Evolutionary conservation across 2,329 filamentous ascomycete genomes (phyloP), one percentile per base, ranked within the genome.

Genomic region (Macrophomina tecta): DNA sequence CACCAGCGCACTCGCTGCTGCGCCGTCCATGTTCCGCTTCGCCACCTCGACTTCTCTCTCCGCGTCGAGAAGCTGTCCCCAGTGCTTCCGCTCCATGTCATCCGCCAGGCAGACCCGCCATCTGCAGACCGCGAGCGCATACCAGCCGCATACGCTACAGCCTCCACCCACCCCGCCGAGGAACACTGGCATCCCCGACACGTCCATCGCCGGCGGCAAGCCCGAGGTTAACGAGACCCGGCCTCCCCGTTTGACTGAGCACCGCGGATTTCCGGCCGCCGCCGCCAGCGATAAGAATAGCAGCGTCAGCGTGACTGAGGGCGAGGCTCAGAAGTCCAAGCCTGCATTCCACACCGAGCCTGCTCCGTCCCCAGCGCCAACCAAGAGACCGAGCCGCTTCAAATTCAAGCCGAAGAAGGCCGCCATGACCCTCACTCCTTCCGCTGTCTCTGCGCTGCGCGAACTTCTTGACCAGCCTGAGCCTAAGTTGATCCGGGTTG

Each of bases 401-500:
- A 93, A 90, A 76, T 84, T 97, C 38, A 86, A 90, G 45, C 87
- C 94, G 12, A 89, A 94, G 67, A 98, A 98, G 82, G 94, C 95
- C 0, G 93, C 94, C 1, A 94, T 99, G 83, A 92, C 88, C 71
- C 85, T 99, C 30, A 94, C 94, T 0, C 87, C 91, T 0, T 82
- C 89, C 1, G 95, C 95, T 0, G 90, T 97, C 2, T 84, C 89
- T 55, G 93, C 97, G 73, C 84, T 99, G 40, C 88, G 88, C 67
- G 84, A 86, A 18, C 81, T 99, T 45, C 86, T 97, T 6, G 88
- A 94, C 69, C 90, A 93, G 73, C 95, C 95, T 0, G 89, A 95
- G 32, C 93, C 94, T 2, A 97, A 97, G 81, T 85, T 97, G 70
- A 97, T 99, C 78, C 90, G 95, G 73, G 92, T 99, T 5, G 94